Evolutionary conservation across 106 monocot genomes (phyloP), one percentile per base, ranked within the genome.

Genomic region (Phalaenopsis aphrodite): DNA sequence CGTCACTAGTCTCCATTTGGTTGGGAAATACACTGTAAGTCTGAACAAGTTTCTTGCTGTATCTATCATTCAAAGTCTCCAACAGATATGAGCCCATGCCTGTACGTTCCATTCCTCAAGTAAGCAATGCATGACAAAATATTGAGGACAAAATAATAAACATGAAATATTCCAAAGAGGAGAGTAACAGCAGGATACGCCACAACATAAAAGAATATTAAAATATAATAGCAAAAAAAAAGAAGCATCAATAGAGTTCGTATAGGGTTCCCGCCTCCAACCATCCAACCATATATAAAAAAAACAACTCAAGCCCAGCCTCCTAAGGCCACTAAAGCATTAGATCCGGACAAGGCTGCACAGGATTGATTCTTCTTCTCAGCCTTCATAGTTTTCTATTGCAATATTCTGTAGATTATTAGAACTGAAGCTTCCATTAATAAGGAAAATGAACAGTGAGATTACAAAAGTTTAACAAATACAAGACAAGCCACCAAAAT

Each of bases 11-110:
- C 83, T 97, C 99, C 88, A 91, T 95, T 82, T 99, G 95, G 76
- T 99, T 99, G 18, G 99, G 99, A 83, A 99, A 99, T 0, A 99
- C 99, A 88, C 93, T 93, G 42, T 99, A 99, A 45, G 99, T 99
- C 85, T 99, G 99, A 10, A 99, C 93, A 81, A 95, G 91, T 61
- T 99, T 99, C 82, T 99, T 99, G 83, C 91, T 91, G 81, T 99
- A 99, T 23, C 95, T 89, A 5, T 99, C 99, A 89, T 99, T 99
- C 48, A 99, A 79, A 77, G 99, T 94, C 82, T 99, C 99, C 79
- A 99, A 66, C 24, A 99, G 82, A 87, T 95, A 99, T 38, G 99
- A 99, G 48, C 99, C 99, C 99, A 99, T 99, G 80, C 99, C 98
- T 97, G 85, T 57, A 52, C 52, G 52, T 52, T 52, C 52, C 15